Evolutionary conservation across 2,329 filamentous ascomycete species (phyloP).

Genomic region (Chaetoscypha palmicola): DNA sequence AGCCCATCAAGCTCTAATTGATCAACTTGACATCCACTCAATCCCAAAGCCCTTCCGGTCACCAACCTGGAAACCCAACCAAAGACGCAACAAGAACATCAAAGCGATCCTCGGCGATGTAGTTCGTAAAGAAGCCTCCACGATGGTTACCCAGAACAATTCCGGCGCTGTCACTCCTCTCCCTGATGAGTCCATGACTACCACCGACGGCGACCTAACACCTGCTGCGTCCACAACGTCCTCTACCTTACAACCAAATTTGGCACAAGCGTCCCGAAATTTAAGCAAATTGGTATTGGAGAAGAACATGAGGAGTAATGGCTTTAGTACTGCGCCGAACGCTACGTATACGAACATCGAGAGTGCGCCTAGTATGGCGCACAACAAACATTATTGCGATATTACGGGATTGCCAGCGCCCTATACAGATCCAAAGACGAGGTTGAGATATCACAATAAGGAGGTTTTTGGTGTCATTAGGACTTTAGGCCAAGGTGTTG

Average conservation of each 20-base stretch:
- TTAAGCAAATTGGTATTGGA: slow-evolving; percentile 83
- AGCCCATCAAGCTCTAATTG: slow-evolving; percentile 79
- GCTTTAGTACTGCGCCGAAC: slow-evolving; percentile 44
- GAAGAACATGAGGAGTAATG: slow-evolving; percentile 56
- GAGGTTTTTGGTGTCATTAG: slow-evolving; percentile 85
- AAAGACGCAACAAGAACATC: slow-evolving; percentile 97
- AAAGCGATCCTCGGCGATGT: slow-evolving; percentile 93
- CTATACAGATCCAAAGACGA: slow-evolving; percentile 92
- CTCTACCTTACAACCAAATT: slow-evolving; percentile 53
- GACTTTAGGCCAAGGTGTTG: slow-evolving; percentile 69
- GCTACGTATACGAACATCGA: slow-evolving; percentile 97
- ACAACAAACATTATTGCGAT: slow-evolving; percentile 88
- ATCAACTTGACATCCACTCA: slow-evolving; percentile 83
- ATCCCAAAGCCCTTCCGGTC: slow-evolving; percentile 88
- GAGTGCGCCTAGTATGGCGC: slow-evolving; percentile 79
- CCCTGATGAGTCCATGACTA: slow-evolving; percentile 44
- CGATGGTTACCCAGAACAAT: slow-evolving; percentile 72
- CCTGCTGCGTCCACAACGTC: slow-evolving; percentile 37
- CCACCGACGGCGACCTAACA: slow-evolving; percentile 39
- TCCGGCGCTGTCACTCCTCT: slow-evolving; percentile 69
- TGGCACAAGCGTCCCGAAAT: slow-evolving; percentile 82
- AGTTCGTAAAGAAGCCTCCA: slow-evolving; percentile 80
- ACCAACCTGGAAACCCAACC: slow-evolving; percentile 80
- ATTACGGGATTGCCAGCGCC: slow-evolving; percentile 86
- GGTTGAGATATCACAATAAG: slow-evolving; percentile 84